A percentile compares a stretch with the other conserved stretches of the same genome.
Conservation (phyloP, 345 rosid genomes). For the Abelmoschus esculentus region DNA sequence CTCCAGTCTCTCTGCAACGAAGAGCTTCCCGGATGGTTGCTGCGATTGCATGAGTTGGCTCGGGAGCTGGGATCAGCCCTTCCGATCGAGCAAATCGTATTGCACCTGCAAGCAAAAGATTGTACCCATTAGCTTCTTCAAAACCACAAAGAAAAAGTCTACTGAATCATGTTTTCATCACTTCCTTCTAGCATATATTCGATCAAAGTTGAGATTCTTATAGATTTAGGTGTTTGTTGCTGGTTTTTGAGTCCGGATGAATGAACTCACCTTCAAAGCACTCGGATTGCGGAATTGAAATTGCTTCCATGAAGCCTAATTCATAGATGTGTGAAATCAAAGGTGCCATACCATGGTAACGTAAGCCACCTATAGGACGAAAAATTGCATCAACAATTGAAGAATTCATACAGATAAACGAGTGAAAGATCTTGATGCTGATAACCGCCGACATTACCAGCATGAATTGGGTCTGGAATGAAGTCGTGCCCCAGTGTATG, state of each 20-base stretch:
- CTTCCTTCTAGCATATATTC: not conserved
- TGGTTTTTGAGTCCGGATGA: not conserved
- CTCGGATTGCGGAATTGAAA: slow-evolving; percentile 72
- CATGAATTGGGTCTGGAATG: slow-evolving; percentile 95
- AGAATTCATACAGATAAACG: slow-evolving; percentile 11
- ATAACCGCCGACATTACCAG: slow-evolving; percentile 36
- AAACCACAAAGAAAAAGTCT: not conserved
- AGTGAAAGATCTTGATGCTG: not conserved
- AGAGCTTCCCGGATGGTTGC: slow-evolving; percentile 90
- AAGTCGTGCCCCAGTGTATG: slow-evolving; percentile 96
- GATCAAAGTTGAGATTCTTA: not conserved
- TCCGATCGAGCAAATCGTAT: slow-evolving; percentile 78
- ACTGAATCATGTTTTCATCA: not conserved
- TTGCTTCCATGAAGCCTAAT: slow-evolving; percentile 79
- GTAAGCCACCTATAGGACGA: slow-evolving; percentile 57
- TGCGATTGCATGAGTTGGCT: slow-evolving; percentile 90
- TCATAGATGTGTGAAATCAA: slow-evolving; percentile 78
- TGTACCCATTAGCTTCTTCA: not conserved
- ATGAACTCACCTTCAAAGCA: slow-evolving; percentile 61
- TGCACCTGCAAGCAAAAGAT: slow-evolving; percentile 50
- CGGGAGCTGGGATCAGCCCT: slow-evolving; percentile 90
- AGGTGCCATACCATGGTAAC: slow-evolving; percentile 97
- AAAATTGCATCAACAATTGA: not conserved
- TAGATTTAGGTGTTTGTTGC: not conserved
- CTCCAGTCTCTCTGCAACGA: slow-evolving; percentile 67